Evolutionary conservation across 495 filamentous ascomycete genomes (phyloP).

Genomic region (Penicillium atrosanguineum): DNA sequence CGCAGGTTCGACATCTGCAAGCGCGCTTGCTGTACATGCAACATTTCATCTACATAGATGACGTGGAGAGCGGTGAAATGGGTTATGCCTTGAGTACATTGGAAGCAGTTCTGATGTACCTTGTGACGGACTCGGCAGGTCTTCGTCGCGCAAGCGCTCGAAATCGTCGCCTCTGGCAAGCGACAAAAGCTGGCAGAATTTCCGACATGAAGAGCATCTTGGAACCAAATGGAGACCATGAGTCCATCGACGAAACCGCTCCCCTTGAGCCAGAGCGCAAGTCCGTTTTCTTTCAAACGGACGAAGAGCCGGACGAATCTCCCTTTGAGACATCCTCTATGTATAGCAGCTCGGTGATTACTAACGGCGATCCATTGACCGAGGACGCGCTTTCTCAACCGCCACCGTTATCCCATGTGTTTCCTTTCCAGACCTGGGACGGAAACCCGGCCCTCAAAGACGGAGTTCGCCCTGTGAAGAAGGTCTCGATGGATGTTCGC

Average conservation of each 20-base stretch:
- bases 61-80: constrained; percentile 95
- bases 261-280: constrained; percentile 38
- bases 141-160: constrained; percentile 78
- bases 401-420: constrained; percentile 78
- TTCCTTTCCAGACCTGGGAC: constrained; percentile 72
- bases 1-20: constrained; percentile 83
- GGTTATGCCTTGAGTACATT: constrained; percentile 97
- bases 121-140: constrained; percentile 76
- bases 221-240: constrained; percentile 60
- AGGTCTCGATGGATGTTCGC: constrained; percentile 81
- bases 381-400: constrained; percentile 45
- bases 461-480: constrained; percentile 54
- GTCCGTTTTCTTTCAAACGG: constrained; percentile 39
- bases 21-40: constrained; percentile 89
- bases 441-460: constrained; percentile 47
- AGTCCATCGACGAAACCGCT: constrained; percentile 38
- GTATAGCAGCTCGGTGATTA: constrained; percentile 18
- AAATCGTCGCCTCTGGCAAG: constrained; percentile 88
- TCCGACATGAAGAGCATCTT: constrained; percentile 74
- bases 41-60: constrained; percentile 93
- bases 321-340: constrained; percentile 23
- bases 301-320: constrained; percentile 38
- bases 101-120: constrained; percentile 90
- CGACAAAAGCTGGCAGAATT: constrained; percentile 70
- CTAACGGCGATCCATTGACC: constrained; percentile 21